These are phyloP conservation scores for Aspergillus leporis DNA, from an alignment of 495 filamentous ascomycete genomes.

Conservation along the genomic window DNA sequence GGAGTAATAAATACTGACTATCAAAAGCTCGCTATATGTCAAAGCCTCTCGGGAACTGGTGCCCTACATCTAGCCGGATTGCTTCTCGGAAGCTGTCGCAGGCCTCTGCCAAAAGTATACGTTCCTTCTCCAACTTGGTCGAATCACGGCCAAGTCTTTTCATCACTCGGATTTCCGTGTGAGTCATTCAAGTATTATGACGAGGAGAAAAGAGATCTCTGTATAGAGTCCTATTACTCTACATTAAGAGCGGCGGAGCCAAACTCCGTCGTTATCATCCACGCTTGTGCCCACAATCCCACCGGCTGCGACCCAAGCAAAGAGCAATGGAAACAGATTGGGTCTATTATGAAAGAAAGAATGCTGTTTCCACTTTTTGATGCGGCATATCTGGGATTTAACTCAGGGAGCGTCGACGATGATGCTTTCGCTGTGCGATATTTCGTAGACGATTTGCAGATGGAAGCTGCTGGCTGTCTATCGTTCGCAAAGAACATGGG, in stretches of 20 bases:
- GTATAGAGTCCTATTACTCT: slow-evolving; percentile 24
- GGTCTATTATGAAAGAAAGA: slow-evolving; percentile 27
- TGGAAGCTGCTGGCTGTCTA: slow-evolving; percentile 34
- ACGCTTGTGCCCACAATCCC: slow-evolving; percentile 50
- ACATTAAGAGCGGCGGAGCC: slow-evolving; percentile 22
- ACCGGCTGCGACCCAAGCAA: slow-evolving; percentile 43
- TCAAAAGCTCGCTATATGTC: slow-evolving; percentile 37
- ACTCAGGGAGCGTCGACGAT: slow-evolving; percentile 38
- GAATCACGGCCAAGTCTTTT: slow-evolving; percentile 41
- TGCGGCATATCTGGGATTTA: slow-evolving; percentile 46
- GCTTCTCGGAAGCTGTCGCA: slow-evolving; percentile 55
- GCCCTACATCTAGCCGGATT: slow-evolving; percentile 78
- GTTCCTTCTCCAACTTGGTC: slow-evolving; percentile 39
- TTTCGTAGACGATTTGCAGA: slow-evolving; percentile 31
- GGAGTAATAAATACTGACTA: neutral
- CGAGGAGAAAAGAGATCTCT: slow-evolving; percentile 17
- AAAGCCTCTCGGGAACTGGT: slow-evolving; percentile 85
- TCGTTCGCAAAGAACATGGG: slow-evolving; percentile 52
- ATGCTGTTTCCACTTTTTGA: slow-evolving; percentile 46
- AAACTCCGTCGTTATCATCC: slow-evolving; percentile 39
- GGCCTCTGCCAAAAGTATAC: slow-evolving; percentile 27
- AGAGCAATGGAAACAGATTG: slow-evolving; percentile 45
- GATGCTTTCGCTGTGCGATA: slow-evolving; percentile 46
- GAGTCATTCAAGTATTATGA: slow-evolving; percentile 31
- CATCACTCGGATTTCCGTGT: slow-evolving; percentile 31